Evolutionary conservation across 1,139 yeast species (phyloP), one percentile per base, ranked within the genome.

Genomic region (Taiozyma onychis): DNA sequence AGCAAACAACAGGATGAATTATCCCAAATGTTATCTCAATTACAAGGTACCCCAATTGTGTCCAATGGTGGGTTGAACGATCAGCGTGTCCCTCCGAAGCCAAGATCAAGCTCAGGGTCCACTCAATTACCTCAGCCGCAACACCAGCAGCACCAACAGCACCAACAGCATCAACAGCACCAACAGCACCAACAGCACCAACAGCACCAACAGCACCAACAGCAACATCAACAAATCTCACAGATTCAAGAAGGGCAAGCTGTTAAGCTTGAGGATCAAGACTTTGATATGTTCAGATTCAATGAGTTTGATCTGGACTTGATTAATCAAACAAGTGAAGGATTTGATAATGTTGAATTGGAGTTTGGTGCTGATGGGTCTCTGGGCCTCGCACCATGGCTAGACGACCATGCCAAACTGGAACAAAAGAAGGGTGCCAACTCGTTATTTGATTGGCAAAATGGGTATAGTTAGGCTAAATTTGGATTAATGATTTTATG

Each of bases 301-400:
- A 43, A 43, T 32, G 49, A 44, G 7, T 42, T 47, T 9, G 50
- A 49, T 16, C 43, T 47, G 7, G 52, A 49, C 26, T 16, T 49
- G 24, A 34, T 49, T 39, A 49, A 49, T 32, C 47, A 49, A 28
- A 49, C 47, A 26, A 43, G 45, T 6, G 46, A 47, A 13, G 45
- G 43, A 8, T 41, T 50, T 44, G 57, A 59, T 42, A 54, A 56
- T 48, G 49, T 51, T 13, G 61, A 58, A 44, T 34, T 59, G 10
- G 62, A 58, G 26, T 82, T 81, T 66, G 85, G 82, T 13, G 85
- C 85, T 14, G 88, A 82, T 67, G 87, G 87, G 0, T 82, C 88
- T 0, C 66, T 82, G 44, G 88, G 87, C 0, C 67, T 82, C 51
- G 85, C 81, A 3, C 82, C 82, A 21, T 76, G 80, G 57, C 66